Conservation (phyloP, 2,329 filamentous ascomycete species). For the Ramularia endophylla region DNA sequence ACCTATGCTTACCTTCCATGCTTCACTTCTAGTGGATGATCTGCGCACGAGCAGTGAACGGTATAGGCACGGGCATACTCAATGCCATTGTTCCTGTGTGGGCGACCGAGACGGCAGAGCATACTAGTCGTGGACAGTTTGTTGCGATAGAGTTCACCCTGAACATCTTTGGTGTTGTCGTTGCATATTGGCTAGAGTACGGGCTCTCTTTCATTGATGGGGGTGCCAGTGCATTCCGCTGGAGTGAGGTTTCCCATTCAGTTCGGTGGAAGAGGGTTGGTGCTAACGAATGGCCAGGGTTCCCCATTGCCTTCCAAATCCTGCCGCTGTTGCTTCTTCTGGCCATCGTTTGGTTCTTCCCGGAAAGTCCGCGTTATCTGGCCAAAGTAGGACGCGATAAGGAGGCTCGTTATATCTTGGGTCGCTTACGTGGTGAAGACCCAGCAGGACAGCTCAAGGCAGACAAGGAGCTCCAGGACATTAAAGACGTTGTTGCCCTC, state of each 20-base stretch:
- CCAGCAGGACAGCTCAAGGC: conserved; percentile 38
- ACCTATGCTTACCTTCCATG: too few species aligned
- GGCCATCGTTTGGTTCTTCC: conserved; percentile 57
- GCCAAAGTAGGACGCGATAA: conserved; percentile 60
- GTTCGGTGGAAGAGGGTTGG: not conserved
- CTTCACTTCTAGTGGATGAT: too few species aligned
- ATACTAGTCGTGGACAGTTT: conserved; percentile 56
- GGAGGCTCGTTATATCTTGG: conserved; percentile 61
- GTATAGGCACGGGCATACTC: conserved; percentile 61
- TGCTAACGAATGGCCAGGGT: conserved; percentile 43
- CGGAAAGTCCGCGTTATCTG: conserved; percentile 61
- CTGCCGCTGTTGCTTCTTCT: conserved; percentile 44
- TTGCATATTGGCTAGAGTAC: conserved; percentile 38
- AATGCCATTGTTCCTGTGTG: conserved; percentile 67
- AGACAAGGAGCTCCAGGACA: conserved; percentile 62
- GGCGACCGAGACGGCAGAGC: conserved; percentile 64
- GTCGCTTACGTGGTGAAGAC: conserved; percentile 53
- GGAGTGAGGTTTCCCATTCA: conserved; percentile 3
- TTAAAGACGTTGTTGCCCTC: conserved; percentile 55
- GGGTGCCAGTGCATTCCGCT: conserved; percentile 13
- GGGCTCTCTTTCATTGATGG: conserved; percentile 19
- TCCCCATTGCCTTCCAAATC: conserved; percentile 66
- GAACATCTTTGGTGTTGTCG: conserved; percentile 60
- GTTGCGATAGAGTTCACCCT: conserved; percentile 56
- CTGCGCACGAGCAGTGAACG: conserved; percentile 24